phyloP scores from a whole-genome alignment of 176 grass and related monocot genomes.

The Eragrostis curvula region DNA sequence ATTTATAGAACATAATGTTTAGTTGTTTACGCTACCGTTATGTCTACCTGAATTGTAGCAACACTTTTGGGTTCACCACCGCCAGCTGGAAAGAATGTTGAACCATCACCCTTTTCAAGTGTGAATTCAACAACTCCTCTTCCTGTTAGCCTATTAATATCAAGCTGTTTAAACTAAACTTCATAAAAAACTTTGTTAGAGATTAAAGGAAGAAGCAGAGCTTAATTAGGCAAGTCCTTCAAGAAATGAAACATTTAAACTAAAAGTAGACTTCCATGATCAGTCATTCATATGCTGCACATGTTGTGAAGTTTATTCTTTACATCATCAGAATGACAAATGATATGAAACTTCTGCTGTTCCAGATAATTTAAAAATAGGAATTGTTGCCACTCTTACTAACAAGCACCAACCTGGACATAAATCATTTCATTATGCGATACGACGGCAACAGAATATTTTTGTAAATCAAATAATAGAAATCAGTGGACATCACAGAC shows the following conservation, averaged over 20 bases:
- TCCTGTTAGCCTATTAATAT: slow-evolving; percentile 80
- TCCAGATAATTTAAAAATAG: slow-evolving; percentile 12
- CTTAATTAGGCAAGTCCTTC: background rate
- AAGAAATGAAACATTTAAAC: background rate
- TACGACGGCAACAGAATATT: background rate
- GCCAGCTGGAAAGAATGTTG: slow-evolving; percentile 81
- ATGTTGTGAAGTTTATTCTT: slow-evolving; percentile 1
- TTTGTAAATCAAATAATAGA: background rate
- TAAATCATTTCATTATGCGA: background rate
- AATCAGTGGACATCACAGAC: background rate
- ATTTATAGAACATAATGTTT: slow-evolving; percentile 4
- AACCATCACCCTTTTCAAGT: slow-evolving; percentile 86
- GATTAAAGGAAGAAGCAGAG: background rate
- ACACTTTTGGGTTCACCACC: slow-evolving; percentile 84
- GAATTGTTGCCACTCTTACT: background rate
- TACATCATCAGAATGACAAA: background rate
- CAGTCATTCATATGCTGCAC: background rate
- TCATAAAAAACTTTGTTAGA: slow-evolving; percentile 32
- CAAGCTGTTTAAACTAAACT: slow-evolving; percentile 49
- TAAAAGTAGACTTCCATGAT: background rate
- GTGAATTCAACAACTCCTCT: slow-evolving; percentile 94
- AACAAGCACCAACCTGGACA: background rate
- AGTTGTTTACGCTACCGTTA: background rate
- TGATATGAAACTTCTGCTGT: background rate
- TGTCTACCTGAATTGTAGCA: slow-evolving; percentile 85